A percentile compares a stretch with the other conserved stretches of the same genome.
phyloP scores from a whole-genome alignment of 257 asterid species.

The Nyctanthes arbortristis region DNA sequence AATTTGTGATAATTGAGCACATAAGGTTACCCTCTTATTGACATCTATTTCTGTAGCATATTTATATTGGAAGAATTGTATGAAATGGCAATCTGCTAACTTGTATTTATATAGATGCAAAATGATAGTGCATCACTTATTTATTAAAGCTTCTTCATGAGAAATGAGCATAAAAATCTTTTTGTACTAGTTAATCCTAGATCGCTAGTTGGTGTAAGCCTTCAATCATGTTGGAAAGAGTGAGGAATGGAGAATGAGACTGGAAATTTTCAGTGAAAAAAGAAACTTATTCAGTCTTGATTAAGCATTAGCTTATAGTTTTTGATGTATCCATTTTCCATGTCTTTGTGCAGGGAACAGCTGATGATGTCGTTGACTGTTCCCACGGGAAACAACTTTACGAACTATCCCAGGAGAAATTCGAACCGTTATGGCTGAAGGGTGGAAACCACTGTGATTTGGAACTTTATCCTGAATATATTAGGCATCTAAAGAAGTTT shows the following conservation, averaged over 20 bases:
- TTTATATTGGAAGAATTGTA: conserved; percentile 3
- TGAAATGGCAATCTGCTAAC: background rate
- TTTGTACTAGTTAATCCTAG: no score
- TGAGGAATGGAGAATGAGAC: conserved; percentile 5
- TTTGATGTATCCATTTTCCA: background rate
- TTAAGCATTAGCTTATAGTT: background rate
- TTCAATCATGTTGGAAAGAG: conserved; percentile 2
- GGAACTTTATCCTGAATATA: conserved; percentile 56
- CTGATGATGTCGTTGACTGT: conserved; percentile 65
- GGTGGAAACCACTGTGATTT: conserved; percentile 63
- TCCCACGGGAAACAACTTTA: conserved; percentile 68
- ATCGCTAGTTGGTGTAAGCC: background rate
- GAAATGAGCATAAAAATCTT: background rate
- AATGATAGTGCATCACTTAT: background rate
- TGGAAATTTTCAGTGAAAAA: no score
- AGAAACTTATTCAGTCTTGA: no score
- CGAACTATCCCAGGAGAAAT: conserved; percentile 57
- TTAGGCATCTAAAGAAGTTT: conserved; percentile 60
- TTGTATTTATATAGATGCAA: background rate
- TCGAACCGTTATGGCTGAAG: conserved; percentile 59
- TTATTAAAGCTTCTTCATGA: no score
- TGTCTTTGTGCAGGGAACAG: conserved; percentile 50
- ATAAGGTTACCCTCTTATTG: no score
- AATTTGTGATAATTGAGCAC: background rate
- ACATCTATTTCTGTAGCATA: no score